Conservation (phyloP, 176 grass and related monocot species). For the Chloris gayana region DNA sequence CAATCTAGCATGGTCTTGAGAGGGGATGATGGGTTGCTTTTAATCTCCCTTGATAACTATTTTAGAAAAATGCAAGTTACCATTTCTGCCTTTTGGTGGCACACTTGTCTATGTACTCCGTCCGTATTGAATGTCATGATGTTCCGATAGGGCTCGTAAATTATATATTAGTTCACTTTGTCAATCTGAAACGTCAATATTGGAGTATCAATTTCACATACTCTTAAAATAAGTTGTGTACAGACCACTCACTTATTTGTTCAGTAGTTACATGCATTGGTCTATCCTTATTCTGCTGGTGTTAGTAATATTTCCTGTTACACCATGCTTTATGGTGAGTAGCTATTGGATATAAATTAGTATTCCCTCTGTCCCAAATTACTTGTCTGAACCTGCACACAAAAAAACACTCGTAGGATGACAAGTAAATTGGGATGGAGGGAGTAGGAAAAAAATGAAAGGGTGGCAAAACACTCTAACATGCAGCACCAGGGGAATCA, state of each 20-base stretch:
- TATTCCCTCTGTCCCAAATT: too few relatives aligned
- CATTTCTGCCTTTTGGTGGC: slow-evolving; percentile 14
- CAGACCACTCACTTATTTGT: background rate
- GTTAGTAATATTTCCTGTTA: background rate
- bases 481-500: background rate
- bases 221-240: background rate
- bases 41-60: background rate
- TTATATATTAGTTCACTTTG: too few relatives aligned
- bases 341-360: background rate
- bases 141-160: too few relatives aligned
- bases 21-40: slow-evolving; percentile 23
- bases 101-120: background rate
- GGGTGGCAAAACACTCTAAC: background rate
- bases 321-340: background rate
- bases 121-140: too few relatives aligned
- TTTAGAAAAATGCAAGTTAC: background rate
- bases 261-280: background rate
- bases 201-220: background rate
- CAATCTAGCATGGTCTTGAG: slow-evolving; percentile 1
- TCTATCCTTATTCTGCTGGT: background rate
- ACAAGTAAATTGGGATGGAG: too few relatives aligned
- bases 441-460: background rate
- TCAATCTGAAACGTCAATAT: too few relatives aligned
- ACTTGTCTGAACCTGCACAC: too few relatives aligned
- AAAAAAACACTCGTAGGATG: too few relatives aligned